Conservation (phyloP, 768 basidiomycete species). For the Boletus tylopilopsis region DNA sequence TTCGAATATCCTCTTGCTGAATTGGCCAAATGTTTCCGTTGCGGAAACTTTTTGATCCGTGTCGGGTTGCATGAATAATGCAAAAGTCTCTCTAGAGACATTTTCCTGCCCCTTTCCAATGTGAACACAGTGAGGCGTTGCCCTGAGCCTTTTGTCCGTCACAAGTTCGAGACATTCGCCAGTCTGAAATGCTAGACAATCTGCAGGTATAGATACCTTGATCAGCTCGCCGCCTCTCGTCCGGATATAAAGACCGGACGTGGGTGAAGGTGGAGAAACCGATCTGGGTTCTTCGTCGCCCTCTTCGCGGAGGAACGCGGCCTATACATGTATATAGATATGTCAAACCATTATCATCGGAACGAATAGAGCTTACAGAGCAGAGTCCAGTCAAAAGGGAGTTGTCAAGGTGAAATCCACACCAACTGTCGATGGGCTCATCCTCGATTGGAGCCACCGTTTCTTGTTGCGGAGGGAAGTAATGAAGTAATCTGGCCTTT, state of each 20-base stretch:
- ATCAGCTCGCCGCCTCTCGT: conserved; percentile 75
- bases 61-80: conserved; percentile 87
- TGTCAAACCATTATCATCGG: neutral
- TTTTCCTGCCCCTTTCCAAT: conserved; percentile 53
- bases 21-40: conserved; percentile 81
- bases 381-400: conserved; percentile 89
- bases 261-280: conserved; percentile 65
- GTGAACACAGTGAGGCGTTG: conserved; percentile 93
- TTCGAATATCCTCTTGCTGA: conserved; percentile 77
- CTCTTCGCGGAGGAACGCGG: conserved; percentile 72
- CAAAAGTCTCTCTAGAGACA: conserved; percentile 84
- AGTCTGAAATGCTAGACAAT: conserved; percentile 93
- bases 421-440: conserved; percentile 82
- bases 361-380: conserved; percentile 47
- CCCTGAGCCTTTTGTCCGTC: conserved; percentile 74
- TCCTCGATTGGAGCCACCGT: conserved; percentile 40
- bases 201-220: conserved; percentile 81
- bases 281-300: conserved; percentile 38
- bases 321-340: conserved; percentile 41
- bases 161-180: conserved; percentile 93
- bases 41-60: conserved; percentile 68
- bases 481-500: conserved; percentile 94
- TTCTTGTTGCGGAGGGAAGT: conserved; percentile 70
- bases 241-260: conserved; percentile 88
- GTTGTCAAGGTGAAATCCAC: conserved; percentile 95